Conservation (phyloP, 768 basidiomycete species). For the Tulasnella sp. region DNA sequence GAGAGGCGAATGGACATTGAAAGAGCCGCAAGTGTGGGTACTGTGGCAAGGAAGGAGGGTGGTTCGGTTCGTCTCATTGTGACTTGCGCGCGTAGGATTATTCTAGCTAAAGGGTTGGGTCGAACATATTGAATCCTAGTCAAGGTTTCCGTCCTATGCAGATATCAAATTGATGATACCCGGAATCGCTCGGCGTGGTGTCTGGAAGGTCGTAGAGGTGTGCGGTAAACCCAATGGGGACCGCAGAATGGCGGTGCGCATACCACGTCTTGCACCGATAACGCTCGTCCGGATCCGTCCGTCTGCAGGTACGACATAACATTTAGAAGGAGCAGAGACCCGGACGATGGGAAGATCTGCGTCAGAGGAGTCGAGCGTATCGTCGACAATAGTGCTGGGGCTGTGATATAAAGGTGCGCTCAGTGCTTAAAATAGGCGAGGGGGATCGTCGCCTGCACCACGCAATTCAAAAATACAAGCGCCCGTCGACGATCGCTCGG, state of each 20-base stretch:
- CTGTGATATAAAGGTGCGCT: background rate
- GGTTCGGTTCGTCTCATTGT: background rate
- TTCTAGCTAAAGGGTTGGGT: no score
- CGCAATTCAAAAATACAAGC: background rate
- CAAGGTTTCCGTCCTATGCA: no score
- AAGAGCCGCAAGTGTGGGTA: background rate
- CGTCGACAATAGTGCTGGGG: background rate
- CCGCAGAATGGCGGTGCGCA: no score
- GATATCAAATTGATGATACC: no score
- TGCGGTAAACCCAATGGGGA: no score
- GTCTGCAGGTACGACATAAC: background rate
- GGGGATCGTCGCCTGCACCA: background rate
- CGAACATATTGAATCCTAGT: no score
- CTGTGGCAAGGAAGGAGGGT: background rate
- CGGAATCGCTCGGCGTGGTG: no score
- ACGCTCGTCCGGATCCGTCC: no score
- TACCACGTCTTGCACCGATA: no score
- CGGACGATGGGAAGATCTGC: no score
- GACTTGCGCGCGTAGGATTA: background rate
- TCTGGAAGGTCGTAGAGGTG: no score
- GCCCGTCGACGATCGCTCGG: no score
- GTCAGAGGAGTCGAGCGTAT: background rate
- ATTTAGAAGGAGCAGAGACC: background rate
- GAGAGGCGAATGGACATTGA: background rate
- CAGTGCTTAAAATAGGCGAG: background rate